A percentile compares a stretch with the other conserved stretches of the same genome.
These are phyloP conservation scores for Emydomyces testavorans DNA, from an alignment of 2,329 filamentous ascomycete genomes.

Conservation along the genomic window DNA sequence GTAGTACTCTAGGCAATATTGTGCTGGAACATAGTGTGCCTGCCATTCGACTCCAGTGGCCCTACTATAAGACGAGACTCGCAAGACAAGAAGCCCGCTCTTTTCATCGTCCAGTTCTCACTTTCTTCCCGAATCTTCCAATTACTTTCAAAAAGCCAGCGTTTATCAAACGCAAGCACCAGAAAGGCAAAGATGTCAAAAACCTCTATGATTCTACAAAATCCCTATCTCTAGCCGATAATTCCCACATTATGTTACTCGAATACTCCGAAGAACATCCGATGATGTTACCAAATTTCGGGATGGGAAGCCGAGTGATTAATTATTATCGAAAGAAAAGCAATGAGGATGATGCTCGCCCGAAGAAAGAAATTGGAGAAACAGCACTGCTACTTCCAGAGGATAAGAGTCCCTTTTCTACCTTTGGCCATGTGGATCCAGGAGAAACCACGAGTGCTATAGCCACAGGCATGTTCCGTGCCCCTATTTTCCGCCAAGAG, in stretches of 20 bases:
- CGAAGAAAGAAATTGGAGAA: slow-evolving; percentile 77
- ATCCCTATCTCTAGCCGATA: slow-evolving; percentile 77
- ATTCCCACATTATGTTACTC: slow-evolving; percentile 73
- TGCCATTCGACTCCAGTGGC: slow-evolving; percentile 81
- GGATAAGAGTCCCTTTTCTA: slow-evolving; percentile 89
- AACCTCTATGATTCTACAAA: slow-evolving; percentile 70
- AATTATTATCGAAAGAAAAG: slow-evolving; percentile 92
- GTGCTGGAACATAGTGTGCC: slow-evolving; percentile 92
- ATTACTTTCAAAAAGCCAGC: slow-evolving; percentile 64
- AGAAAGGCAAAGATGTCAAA: slow-evolving; percentile 65
- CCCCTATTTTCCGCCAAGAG: slow-evolving; percentile 81
- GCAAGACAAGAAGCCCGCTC: slow-evolving; percentile 60
- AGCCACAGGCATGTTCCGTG: slow-evolving; percentile 90
- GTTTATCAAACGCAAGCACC: slow-evolving; percentile 66
- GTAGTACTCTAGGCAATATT: slow-evolving; percentile 80
- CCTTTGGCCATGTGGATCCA: slow-evolving; percentile 84
- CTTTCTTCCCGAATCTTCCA: slow-evolving; percentile 57
- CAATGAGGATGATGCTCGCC: slow-evolving; percentile 60
- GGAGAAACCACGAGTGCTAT: slow-evolving; percentile 84
- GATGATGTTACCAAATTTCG: slow-evolving; percentile 84
- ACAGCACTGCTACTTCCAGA: slow-evolving; percentile 78
- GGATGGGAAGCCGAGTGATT: slow-evolving; percentile 91
- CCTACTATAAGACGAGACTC: slow-evolving; percentile 86
- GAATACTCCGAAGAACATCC: slow-evolving; percentile 95
- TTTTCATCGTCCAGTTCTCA: slow-evolving; percentile 71